Base-by-base conservation (phyloP, 768 basidiomycete genomes). In the Boletus rubescentipes region DNA sequence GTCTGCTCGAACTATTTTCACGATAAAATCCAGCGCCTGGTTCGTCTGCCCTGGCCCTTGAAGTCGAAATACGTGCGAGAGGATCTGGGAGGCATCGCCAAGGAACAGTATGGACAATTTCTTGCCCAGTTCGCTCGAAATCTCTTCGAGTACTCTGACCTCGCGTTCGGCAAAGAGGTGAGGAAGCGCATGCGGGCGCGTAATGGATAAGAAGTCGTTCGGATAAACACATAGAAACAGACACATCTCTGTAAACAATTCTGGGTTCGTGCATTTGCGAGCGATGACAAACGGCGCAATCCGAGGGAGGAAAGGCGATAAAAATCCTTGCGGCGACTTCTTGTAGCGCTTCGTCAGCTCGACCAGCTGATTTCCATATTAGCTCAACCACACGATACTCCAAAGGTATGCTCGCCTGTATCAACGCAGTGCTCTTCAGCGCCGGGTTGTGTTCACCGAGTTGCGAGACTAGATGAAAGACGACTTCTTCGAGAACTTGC, bases 401-500 rank as follows among this genome's bases (percentile, higher is more conserved):
- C 29, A 45, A 9, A 43, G 2, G 9, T 2, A 34, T 32, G 34
- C 76, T 58, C 60, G 85, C 91, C 73, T 91, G 87, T 64, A 79
- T 78, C 58, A 79, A 81, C 1, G 89, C 88, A 15, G 77, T 75
- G 21, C 86, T 87, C 67, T 81, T 87, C 30, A 94, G 60, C 6
- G 89, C 78, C 3, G 84, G 82, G 58, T 90, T 93, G 32, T 74
- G 67, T 54, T 84, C 77, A 1, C 84, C 88, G 8, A 93, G 72
- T 49, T 87, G 86, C 3, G 80, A 77, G 18, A 91, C 77, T 4
- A 93, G 69, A 46, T 84, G 78, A 50, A 76, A 81, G 3, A 91
- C 63, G 11, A 79, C 79, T 51, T 81, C 81, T 18, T 83, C 79
- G 20, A 91, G 70, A 29, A 86, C 66, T 42, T 83, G 79, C 5